Evolutionary conservation across 495 filamentous ascomycete genomes (phyloP), one percentile per base, ranked within the genome.

Genomic region (Neurospora sp.): DNA sequence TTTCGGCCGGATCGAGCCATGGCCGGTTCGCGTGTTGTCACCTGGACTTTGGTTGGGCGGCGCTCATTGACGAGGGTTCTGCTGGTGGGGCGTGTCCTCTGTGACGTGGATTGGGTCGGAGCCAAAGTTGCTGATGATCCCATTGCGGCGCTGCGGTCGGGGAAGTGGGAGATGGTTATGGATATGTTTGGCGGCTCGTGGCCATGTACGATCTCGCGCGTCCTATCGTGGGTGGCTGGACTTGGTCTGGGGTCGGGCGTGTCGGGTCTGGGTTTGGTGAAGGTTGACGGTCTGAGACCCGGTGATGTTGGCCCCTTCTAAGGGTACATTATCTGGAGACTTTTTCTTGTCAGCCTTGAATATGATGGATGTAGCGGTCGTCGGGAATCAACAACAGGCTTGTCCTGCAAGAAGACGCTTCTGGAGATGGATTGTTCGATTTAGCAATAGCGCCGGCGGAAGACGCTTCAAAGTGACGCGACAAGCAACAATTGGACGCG

Each of bases 1-100:
- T 90, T 93, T 78, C 86, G 86, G 22, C 53, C 53, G 53, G 87
- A 86, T 72, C 90, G 85, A 74, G 87, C 81, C 14, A 89, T 87
- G 68, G 90, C 74, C 59, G 86, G 90, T 74, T 94, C 91, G 74
- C 86, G 86, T 8, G 88, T 90, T 12, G 91, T 90, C 69, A 92
- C 80, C 71, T 88, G 85, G 37, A 81, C 77, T 74, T 84, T 88
- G 79, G 88, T 88, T 14, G 80, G 82, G 72, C 79, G 73, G 75
- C 83, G 79, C 73, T 85, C 83, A 68, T 85, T 84, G 53, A 82
- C 77, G 31, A 72, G 38, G 37, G 69, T 77, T 73, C 79, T 82
- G 70, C 78, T 83, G 3, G 79, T 70, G 14, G 82, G 81, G 10
- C 84, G 76, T 4, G 78, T 61, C 35, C 35, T 37, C 53, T 31